phyloP scores from a whole-genome alignment of 768 basidiomycete species.

The Amanita muscaria region DNA sequence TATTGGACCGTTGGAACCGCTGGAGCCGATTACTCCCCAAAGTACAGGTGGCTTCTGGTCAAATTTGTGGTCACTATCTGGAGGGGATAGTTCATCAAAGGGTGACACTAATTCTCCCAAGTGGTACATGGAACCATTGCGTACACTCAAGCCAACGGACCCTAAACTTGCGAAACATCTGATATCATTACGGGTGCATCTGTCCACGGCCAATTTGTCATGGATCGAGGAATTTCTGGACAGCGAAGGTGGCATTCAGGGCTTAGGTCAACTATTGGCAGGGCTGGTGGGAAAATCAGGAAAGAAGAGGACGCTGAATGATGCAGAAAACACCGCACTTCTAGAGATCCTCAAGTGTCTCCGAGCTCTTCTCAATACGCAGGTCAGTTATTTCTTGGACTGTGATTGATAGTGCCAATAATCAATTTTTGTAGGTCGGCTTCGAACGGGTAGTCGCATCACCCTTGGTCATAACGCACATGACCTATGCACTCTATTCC shows the following conservation, averaged over 20 bases:
- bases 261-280: constrained; percentile 48
- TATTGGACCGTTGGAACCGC: constrained; percentile 1
- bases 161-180: constrained; percentile 66
- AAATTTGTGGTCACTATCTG: constrained; percentile 68
- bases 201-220: constrained; percentile 70
- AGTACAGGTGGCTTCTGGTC: constrained; percentile 69
- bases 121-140: constrained; percentile 58
- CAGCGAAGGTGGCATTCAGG: constrained; percentile 54
- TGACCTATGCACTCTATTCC: constrained; percentile 61
- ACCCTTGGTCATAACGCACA: constrained; percentile 58
- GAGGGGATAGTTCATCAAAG: constrained; percentile 37
- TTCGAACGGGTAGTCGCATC: constrained; percentile 59
- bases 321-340: constrained; percentile 60
- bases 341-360: constrained; percentile 74
- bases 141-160: constrained; percentile 43
- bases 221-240: constrained; percentile 79
- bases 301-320: constrained; percentile 50
- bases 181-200: constrained; percentile 73
- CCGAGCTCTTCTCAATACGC: constrained; percentile 75
- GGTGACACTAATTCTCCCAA: constrained; percentile 35
- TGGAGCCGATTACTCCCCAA: constrained; percentile 48
- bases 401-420: constrained; percentile 3
- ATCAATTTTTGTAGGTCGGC: constrained; percentile 42
- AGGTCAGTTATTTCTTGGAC: constrained; percentile 34
- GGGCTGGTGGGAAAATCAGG: constrained; percentile 57